Base-by-base conservation (phyloP, 148 eudicot genomes). In the Camellia sinensis region DNA sequence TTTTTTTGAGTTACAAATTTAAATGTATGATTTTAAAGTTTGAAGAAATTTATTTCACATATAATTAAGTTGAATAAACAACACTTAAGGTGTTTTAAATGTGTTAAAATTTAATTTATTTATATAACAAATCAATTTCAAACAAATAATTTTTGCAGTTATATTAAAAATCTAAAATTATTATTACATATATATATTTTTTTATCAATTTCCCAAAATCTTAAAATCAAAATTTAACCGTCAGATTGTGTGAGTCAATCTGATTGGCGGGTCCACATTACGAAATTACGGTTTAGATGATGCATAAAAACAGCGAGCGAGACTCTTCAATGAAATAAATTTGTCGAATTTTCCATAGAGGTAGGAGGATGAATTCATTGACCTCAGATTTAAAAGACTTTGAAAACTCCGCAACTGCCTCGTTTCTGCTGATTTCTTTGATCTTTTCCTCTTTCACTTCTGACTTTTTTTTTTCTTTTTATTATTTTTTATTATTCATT, bases 321-420 rank as follows among this genome's bases (percentile, higher is more conserved):
- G 68, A 29, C 37, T 29, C 37, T 29, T 29, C 37, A 29, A 29
- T 29, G 37, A 29, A 29, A 29, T 29, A 29, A 29, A 29, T 22
- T 11, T 15, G 71, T 64, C 61, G n/a, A 65, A 1, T 64, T 41
- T 79, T 59, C 80, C 68, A 67, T 74, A 19, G 74, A 52, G 67
- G 53, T 72, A 2, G 40, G 83, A 44, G 64, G 56, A 59, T 56
- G 37, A 65, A 69, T 76, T 48, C 71, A 64, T 80, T 73, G 82
- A 83, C 82, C 79, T 21, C 19, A 54, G 78, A 50, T 57, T 66
- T 44, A 50, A 0, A n/a, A 59, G 64, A 56, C 77, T 78, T 76
- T 70, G 80, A 71, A 76, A 54, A 52, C 79, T 80, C 80, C 83
- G 80, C 69, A 79, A 79, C 76, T 48, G 45, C 82, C 76, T 67